Percentiles rank a stretch among this genome's conserved stretches.
These are phyloP conservation scores for Wolfiporia cocos DNA, from an alignment of 1,284 basidiomycete species.

Conservation along the genomic window DNA sequence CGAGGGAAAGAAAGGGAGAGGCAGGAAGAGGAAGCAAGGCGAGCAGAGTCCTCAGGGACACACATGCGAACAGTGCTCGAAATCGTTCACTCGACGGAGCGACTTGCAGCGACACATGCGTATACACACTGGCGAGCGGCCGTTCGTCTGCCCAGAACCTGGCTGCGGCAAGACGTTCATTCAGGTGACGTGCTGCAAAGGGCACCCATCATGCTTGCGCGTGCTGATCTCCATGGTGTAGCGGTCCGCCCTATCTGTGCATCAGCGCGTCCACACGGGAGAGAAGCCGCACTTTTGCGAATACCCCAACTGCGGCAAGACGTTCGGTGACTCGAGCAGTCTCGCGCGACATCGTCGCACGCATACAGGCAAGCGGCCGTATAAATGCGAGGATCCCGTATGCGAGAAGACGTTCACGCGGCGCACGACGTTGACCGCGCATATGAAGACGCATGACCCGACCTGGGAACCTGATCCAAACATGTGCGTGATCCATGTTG, in stretches of 20 bases:
- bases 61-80: constrained; percentile 62
- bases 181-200: constrained; percentile 49
- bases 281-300: constrained; percentile 87
- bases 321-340: constrained; percentile 85
- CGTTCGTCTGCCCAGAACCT: constrained; percentile 63
- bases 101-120: constrained; percentile 76
- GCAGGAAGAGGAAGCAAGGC: constrained; percentile 17
- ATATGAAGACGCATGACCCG: constrained; percentile 80
- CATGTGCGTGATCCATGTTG: constrained; percentile 42
- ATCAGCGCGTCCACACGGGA: constrained; percentile 82
- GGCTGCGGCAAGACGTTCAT: constrained; percentile 84
- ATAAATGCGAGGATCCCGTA: constrained; percentile 71
- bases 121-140: constrained; percentile 87
- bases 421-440: constrained; percentile 71
- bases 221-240: constrained; percentile 25
- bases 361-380: constrained; percentile 79
- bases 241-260: constrained; percentile 84
- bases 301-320: constrained; percentile 77
- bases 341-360: constrained; percentile 84
- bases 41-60: constrained; percentile 29
- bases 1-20: constrained; percentile 10
- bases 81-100: constrained; percentile 71
- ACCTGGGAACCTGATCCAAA: constrained; percentile 76
- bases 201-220: background rate
- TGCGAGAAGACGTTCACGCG: constrained; percentile 85